Conservation (phyloP, 2,329 filamentous ascomycete genomes). For the Didymella pinodella region DNA sequence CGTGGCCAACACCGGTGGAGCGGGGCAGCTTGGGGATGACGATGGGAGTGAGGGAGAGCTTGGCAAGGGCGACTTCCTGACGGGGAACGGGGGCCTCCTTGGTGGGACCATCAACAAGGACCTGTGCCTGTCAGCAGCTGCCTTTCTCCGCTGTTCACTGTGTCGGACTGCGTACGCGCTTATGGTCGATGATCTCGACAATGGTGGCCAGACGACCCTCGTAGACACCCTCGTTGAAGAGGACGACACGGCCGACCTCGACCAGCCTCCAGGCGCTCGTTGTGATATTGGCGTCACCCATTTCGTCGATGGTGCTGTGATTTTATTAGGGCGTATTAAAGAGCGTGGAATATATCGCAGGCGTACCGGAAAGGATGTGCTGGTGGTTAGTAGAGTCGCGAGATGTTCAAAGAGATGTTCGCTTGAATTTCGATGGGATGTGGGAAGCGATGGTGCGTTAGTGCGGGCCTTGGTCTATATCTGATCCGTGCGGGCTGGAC, state of each 20-base stretch:
- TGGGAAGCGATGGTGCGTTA: too few species aligned
- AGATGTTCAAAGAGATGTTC: slow-evolving; percentile 12
- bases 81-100: slow-evolving; percentile 83
- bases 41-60: slow-evolving; percentile 88
- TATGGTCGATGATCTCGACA: slow-evolving; percentile 99
- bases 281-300: slow-evolving; percentile 59
- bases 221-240: slow-evolving; percentile 84
- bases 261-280: slow-evolving; percentile 79
- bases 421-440: not conserved
- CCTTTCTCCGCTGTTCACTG: slow-evolving; percentile 24
- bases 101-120: slow-evolving; percentile 92
- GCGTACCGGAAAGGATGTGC: slow-evolving; percentile 52
- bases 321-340: slow-evolving; percentile 37
- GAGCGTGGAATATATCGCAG: slow-evolving; percentile 34
- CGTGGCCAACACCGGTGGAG: slow-evolving; percentile 78
- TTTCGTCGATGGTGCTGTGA: slow-evolving; percentile 52
- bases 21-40: slow-evolving; percentile 86
- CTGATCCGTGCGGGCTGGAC: not conserved
- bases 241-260: slow-evolving; percentile 96
- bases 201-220: slow-evolving; percentile 89
- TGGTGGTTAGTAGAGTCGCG: slow-evolving; percentile 30
- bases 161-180: slow-evolving; percentile 80
- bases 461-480: too few species aligned
- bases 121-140: slow-evolving; percentile 64
- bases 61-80: slow-evolving; percentile 82